Conservation (phyloP, 2,329 filamentous ascomycete species). For the Colletotrichum coccodes region DNA sequence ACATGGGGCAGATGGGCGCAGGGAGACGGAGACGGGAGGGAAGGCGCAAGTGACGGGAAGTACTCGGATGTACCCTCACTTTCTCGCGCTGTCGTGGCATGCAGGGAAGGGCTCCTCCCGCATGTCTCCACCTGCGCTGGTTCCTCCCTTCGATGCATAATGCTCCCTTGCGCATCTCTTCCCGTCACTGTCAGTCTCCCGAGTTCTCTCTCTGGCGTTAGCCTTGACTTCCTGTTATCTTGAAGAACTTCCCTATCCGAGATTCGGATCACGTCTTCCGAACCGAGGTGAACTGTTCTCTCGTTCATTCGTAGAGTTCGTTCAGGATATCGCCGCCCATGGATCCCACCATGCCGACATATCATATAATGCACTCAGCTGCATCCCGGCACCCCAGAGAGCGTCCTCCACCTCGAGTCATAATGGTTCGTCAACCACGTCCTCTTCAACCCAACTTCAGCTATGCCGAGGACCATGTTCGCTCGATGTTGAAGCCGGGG, state of each 20-base stretch:
- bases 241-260: neutral
- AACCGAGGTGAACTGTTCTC: neutral
- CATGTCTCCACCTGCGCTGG: constrained; percentile 1
- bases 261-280: neutral
- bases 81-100: neutral
- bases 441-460: constrained; percentile 7
- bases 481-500: neutral
- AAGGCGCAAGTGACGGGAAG: neutral
- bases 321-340: neutral
- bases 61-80: neutral
- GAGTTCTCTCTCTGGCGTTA: neutral
- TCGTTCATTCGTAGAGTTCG: neutral
- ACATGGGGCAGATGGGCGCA: constrained; percentile 17
- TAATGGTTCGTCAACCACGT: constrained; percentile 10
- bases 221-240: neutral
- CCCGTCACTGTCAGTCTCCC: too few species aligned
- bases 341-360: too few species aligned
- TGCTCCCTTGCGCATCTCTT: too few species aligned
- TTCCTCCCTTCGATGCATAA: constrained; percentile 10
- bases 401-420: neutral
- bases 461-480: neutral
- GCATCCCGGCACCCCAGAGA: neutral
- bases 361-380: neutral
- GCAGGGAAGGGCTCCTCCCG: constrained; percentile 22
- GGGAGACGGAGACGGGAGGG: neutral